A percentile compares a stretch with the other conserved stretches of the same genome.
Conservation (phyloP, 306 rosid species). For the Lathyrus oleraceus region DNA sequence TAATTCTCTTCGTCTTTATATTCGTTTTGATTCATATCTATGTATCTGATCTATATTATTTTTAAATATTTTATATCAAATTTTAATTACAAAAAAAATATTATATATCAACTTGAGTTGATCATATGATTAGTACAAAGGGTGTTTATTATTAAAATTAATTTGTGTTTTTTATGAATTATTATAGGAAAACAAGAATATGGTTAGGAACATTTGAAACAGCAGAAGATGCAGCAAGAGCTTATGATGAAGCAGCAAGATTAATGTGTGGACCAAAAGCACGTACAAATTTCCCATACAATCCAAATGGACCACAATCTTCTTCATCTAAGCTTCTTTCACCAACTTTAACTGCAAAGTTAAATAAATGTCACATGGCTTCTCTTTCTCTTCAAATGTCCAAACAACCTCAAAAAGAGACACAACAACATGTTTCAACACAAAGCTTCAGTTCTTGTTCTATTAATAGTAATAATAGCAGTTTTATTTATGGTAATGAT, state of each 20-base stretch:
- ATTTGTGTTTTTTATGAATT: neutral
- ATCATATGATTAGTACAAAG: neutral
- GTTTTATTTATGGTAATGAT: constrained; percentile 4
- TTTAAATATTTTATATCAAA: too few relatives aligned
- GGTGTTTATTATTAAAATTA: neutral
- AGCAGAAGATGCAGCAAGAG: constrained; percentile 87
- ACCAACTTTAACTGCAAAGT: constrained; percentile 59
- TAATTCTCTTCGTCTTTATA: constrained; percentile 20
- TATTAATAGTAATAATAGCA: neutral
- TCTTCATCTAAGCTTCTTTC: constrained; percentile 63
- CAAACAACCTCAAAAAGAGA: constrained; percentile 43
- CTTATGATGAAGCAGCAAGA: constrained; percentile 90
- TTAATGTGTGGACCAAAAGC: constrained; percentile 80
- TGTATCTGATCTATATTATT: too few relatives aligned
- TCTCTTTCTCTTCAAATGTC: constrained; percentile 73
- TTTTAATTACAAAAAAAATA: neutral
- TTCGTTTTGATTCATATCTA: too few relatives aligned
- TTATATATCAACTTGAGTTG: neutral
- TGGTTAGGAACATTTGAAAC: constrained; percentile 89
- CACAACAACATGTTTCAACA: constrained; percentile 28
- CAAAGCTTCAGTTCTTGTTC: constrained; percentile 6
- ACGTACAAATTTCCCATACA: constrained; percentile 65
- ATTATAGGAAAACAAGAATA: constrained; percentile 68
- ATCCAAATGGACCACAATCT: constrained; percentile 57
- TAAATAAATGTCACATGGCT: constrained; percentile 74